Base-by-base conservation (phyloP, 768 basidiomycete species). In the Collybia mongolica region DNA sequence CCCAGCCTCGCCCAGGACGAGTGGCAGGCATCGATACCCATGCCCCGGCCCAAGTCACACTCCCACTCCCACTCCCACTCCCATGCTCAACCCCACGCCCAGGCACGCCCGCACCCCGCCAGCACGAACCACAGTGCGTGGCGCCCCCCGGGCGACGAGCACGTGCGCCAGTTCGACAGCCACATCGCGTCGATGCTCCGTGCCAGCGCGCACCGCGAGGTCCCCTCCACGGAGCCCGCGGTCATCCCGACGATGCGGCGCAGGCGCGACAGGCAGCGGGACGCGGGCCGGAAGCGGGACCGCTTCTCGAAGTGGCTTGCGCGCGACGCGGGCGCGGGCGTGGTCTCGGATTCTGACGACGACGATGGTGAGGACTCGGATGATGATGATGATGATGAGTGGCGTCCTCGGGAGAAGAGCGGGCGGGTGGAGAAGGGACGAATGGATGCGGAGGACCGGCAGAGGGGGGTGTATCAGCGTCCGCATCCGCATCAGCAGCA, bases 241-340 rank as follows among this genome's bases (percentile, higher is more conserved):
- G 36, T 11, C 22, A 2, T 51, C 19, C 48, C 22, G 8, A 50
- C 44, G 17, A 6, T 44, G 23, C 23, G 40, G 1, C 49, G 42
- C 40, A 32, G 11, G 9, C 39, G 51, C 43, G 39, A 48, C 2
- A 42, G 24, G 12, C 15, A 46, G 22, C 41, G 39, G 2, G 23
- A 35, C 15, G 36, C 15, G 23, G 28, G 28, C 9, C 29, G 24
- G 35, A 32, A 36, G 44, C 44, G 51, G 35, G 50, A 56, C 14
- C 48, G 56, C 24, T 22, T 44, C 12, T 53, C 50, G n/a, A 60
- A 60, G 37, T 50, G 43, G 53, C 36, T 50, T 17, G 8, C 24
- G 5, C 39, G 35, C 19, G 53, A 41, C 9, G 29, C 37, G 18
- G 47, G 43, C 29, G 7, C 32, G 5, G 32, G 5, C 2, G 5